phyloP scores from a whole-genome alignment of 495 filamentous ascomycete species.

The Aspergillus affinis region DNA sequence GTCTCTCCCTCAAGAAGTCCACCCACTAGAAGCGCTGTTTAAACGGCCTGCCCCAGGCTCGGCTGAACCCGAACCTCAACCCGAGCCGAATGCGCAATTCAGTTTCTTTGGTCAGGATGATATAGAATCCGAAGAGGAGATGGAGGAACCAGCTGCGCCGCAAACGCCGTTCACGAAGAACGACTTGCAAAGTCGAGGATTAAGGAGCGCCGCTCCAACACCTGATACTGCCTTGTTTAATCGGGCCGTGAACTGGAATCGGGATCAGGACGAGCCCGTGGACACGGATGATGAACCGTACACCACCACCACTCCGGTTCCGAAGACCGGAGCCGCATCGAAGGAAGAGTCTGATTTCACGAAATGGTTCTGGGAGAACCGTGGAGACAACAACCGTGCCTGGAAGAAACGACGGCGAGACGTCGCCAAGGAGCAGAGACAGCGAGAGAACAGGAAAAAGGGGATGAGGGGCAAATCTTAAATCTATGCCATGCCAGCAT shows the following conservation, averaged over 20 bases:
- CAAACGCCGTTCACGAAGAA: slow-evolving; percentile 78
- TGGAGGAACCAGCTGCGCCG: slow-evolving; percentile 48
- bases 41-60: slow-evolving; percentile 59
- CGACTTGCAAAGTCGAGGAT: slow-evolving; percentile 69
- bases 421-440: slow-evolving; percentile 79
- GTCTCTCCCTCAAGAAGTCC: slow-evolving; percentile 53
- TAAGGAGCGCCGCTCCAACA: slow-evolving; percentile 86
- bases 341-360: slow-evolving; percentile 68
- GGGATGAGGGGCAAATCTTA: slow-evolving; percentile 48
- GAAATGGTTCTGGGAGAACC: slow-evolving; percentile 89
- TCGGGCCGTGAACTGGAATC: slow-evolving; percentile 33
- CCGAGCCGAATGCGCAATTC: slow-evolving; percentile 54
- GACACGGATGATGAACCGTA: slow-evolving; percentile 33
- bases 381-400: slow-evolving; percentile 83
- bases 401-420: slow-evolving; percentile 87
- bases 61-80: slow-evolving; percentile 34
- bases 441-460: slow-evolving; percentile 74
- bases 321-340: slow-evolving; percentile 29
- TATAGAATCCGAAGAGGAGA: slow-evolving; percentile 47
- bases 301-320: slow-evolving; percentile 29
- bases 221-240: slow-evolving; percentile 84
- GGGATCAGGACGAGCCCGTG: slow-evolving; percentile 26
- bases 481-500: not conserved
- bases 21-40: slow-evolving; percentile 87
- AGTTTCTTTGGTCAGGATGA: slow-evolving; percentile 60